These are phyloP conservation scores for Baudoinia panamericana DNA, from an alignment of 495 filamentous ascomycete species.

Conservation along the genomic window DNA sequence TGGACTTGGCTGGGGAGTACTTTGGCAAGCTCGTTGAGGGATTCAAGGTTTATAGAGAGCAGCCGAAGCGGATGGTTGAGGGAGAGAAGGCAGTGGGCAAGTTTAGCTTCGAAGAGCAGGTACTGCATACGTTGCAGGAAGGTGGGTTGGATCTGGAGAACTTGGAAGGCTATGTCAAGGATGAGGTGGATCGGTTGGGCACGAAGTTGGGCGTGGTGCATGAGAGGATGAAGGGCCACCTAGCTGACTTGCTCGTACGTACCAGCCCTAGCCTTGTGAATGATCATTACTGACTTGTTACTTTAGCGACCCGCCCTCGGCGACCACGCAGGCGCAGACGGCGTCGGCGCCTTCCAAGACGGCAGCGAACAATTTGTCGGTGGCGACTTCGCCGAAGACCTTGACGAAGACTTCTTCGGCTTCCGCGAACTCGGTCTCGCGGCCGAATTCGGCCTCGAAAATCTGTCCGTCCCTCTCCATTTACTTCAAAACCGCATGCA, in stretches of 20 bases:
- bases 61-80: slow-evolving; percentile 59
- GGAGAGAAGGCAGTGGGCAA: slow-evolving; percentile 37
- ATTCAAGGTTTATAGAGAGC: slow-evolving; percentile 68
- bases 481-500: slow-evolving; percentile 83
- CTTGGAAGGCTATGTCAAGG: slow-evolving; percentile 79
- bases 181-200: slow-evolving; percentile 82
- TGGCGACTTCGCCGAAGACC: slow-evolving; percentile 93
- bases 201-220: slow-evolving; percentile 74
- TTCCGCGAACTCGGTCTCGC: slow-evolving; percentile 93
- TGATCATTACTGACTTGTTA: neutral
- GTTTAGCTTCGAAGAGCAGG: slow-evolving; percentile 67
- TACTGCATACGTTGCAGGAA: slow-evolving; percentile 71
- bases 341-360: slow-evolving; percentile 81
- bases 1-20: slow-evolving; percentile 80
- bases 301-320: slow-evolving; percentile 62
- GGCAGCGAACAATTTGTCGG: slow-evolving; percentile 94
- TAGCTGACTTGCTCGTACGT: slow-evolving; percentile 61
- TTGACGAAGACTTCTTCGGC: slow-evolving; percentile 97
- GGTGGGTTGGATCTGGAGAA: slow-evolving; percentile 69
- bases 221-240: slow-evolving; percentile 79
- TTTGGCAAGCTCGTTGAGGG: slow-evolving; percentile 71
- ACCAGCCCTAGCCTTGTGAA: neutral
- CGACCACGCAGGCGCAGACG: slow-evolving; percentile 61
- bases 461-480: slow-evolving; percentile 84
- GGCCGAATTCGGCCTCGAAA: slow-evolving; percentile 70